phyloP scores from a whole-genome alignment of 2,329 filamentous ascomycete species.

The Aspergillus udagawae region DNA sequence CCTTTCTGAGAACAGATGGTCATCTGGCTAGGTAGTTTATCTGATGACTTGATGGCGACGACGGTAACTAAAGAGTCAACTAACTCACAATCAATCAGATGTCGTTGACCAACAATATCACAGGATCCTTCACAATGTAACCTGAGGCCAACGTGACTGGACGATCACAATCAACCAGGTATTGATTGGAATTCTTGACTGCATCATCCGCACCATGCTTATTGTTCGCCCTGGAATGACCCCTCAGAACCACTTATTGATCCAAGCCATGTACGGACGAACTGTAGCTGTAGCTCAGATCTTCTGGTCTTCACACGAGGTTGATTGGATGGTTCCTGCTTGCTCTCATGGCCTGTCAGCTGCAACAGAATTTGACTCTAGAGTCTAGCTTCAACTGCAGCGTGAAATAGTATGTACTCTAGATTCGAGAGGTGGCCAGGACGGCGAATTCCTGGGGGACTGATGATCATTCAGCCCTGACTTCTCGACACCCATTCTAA shows the following conservation, averaged over 20 bases:
- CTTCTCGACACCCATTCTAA: neutral
- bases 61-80: too few relatives aligned
- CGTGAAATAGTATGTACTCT: neutral
- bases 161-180: neutral
- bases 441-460: neutral
- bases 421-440: neutral
- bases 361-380: neutral
- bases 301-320: neutral
- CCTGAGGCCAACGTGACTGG: neutral
- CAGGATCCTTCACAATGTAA: neutral
- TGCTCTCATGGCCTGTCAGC: neutral
- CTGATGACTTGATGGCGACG: neutral
- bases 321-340: neutral
- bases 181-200: neutral
- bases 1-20: neutral
- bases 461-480: neutral
- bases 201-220: neutral
- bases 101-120: neutral
- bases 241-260: neutral
- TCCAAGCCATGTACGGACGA: neutral
- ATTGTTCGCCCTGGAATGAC: neutral
- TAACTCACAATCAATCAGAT: neutral
- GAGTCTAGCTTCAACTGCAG: neutral
- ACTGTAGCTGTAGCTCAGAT: neutral
- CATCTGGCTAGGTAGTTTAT: neutral